phyloP scores from a whole-genome alignment of 441 rosid species.

The Erysimum cheiri region DNA sequence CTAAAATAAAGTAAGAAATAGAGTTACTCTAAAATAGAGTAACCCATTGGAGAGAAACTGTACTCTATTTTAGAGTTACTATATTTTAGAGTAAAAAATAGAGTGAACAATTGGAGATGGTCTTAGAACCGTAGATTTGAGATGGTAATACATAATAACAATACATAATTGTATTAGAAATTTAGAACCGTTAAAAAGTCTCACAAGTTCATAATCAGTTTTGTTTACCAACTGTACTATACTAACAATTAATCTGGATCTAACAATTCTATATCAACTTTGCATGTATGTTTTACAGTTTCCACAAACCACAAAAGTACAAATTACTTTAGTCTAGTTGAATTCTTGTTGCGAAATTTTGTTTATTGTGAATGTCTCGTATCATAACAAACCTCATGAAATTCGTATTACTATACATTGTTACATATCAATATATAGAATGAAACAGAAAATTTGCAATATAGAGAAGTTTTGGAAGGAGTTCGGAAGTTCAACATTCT shows the following conservation, averaged over 20 bases:
- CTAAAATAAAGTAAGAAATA: too few species aligned
- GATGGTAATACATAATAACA: neutral
- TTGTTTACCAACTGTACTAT: neutral
- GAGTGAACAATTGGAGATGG: too few species aligned
- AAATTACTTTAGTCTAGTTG: neutral
- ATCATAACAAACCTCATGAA: neutral
- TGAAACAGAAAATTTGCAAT: neutral
- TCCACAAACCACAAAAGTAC: neutral
- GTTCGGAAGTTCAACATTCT: neutral
- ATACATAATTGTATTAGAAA: too few species aligned
- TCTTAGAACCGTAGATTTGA: neutral
- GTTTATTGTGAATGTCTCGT: neutral
- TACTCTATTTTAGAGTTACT: too few species aligned
- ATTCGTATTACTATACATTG: neutral
- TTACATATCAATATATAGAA: neutral
- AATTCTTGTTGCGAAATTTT: neutral
- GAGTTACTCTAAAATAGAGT: too few species aligned
- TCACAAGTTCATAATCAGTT: neutral
- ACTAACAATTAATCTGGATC: neutral
- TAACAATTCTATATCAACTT: neutral
- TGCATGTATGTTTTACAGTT: neutral
- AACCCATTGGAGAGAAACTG: too few species aligned
- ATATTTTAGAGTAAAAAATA: too few species aligned
- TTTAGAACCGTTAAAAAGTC: neutral
- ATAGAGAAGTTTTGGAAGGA: neutral